Base-by-base conservation (phyloP, 1,284 basidiomycete genomes). In the Heliocybe sulcata region DNA sequence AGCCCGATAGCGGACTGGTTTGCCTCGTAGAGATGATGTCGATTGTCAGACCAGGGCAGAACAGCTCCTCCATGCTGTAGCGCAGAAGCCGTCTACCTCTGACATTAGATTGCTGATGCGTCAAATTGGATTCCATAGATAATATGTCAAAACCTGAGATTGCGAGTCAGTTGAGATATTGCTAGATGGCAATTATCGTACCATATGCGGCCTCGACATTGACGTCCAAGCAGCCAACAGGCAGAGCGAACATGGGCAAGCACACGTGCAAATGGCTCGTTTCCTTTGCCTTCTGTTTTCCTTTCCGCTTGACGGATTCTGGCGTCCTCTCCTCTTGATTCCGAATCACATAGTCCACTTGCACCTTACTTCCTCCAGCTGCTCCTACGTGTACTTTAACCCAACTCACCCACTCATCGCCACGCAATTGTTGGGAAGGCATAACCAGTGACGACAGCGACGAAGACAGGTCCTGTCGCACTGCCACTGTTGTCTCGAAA, bases 211-310 rank as follows among this genome's bases (percentile, higher is more conserved):
- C 64, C 54, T 82, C 80, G 47, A 91, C 65, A 33, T 73, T 72
- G 3, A 87, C 83, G 61, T 85, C 81, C 57, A 89, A 69, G 60
- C 76, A 74, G 31, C 82, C 83, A 48, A 91, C 72, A 11, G 85
- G 80, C 22, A 87, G 66, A 4, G 79, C 67, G 64, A 91, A 91
- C 16, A 80, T 80, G 2, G 87, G 88, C 48, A 91, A 65, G 50
- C 87, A 69, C 20, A 89, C 66, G 58, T 79, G 67, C 31, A 85
- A 56, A 3, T 63, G 60, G 11, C 66, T 62, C 33, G 59, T 66
- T 47, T 61, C 61, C 60, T 64, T 70, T 51, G 58, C 63, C 52
- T 69, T 71, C 58, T 62, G 67, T 60, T 74, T 74, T 26, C 60
- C 58, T 56, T 66, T 69, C 48, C 45, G 55, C 53, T 64, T 63